These are phyloP conservation scores for Fraxinus nigra DNA, from an alignment of 305 asterid species.

Conservation along the genomic window DNA sequence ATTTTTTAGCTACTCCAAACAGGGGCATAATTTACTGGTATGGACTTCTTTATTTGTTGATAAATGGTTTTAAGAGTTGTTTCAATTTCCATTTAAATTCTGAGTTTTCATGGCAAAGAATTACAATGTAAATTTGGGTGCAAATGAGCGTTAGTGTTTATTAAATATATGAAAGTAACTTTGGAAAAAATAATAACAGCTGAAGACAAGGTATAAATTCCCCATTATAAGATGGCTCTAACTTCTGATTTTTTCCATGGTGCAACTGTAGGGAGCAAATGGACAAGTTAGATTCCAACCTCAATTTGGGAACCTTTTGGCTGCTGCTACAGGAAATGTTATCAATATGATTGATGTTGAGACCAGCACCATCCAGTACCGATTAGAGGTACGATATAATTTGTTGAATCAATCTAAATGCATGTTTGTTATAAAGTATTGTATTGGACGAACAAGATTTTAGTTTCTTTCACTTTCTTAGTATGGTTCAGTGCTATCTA, in stretches of 20 bases:
- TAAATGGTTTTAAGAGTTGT: not conserved
- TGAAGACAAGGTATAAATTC: not conserved
- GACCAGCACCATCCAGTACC: conserved; percentile 25
- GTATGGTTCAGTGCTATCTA: not conserved
- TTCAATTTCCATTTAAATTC: not conserved
- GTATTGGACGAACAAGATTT: not conserved
- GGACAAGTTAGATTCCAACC: conserved; percentile 53
- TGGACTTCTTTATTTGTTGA: not conserved
- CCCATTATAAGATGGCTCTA: not conserved
- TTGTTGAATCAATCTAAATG: not conserved
- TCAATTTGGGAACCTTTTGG: conserved; percentile 35
- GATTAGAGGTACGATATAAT: conserved; percentile 35
- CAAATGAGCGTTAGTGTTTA: not conserved
- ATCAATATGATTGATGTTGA: conserved; percentile 41
- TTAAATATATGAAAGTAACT: not conserved
- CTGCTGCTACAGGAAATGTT: conserved; percentile 37
- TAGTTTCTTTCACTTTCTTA: not conserved
- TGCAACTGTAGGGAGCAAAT: conserved; percentile 46
- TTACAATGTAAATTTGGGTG: not conserved
- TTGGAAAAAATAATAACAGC: not conserved
- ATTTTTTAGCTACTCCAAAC: not conserved
- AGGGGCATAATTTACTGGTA: not conserved
- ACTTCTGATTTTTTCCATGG: conserved; percentile 9
- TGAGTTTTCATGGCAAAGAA: not conserved
- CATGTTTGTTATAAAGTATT: not conserved